Base-by-base conservation (phyloP, 2,329 filamentous ascomycete genomes). In the Exophiala xenobiotica region DNA sequence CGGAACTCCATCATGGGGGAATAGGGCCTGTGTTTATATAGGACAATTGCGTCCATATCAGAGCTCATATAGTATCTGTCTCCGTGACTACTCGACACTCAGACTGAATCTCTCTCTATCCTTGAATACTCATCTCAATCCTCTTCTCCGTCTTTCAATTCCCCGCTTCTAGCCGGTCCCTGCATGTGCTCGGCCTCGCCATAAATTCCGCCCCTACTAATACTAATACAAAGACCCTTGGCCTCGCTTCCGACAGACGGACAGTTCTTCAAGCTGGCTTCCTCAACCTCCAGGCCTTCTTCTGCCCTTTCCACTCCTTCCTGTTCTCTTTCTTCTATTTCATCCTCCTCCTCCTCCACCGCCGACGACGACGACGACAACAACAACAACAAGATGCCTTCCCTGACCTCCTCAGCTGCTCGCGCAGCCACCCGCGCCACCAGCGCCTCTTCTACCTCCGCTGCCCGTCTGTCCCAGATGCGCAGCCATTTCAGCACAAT, bases 401-500 rank as follows among this genome's bases (percentile, higher is more conserved):
- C 54, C 39, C 33, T 59, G 14, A 37, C 51, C 23, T 48, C 53
- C 29, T 44, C 56, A 29, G 51, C 52, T 26, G 51, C 48, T 37
- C 57, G 57, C 8, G 47, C 47, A 33, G 57, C 55, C 9, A 50
- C 54, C 7, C 51, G 48, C 27, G 45, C 45, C 4, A n/a, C n/a
- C n/a, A n/a, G n/a, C n/a, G 47, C 54, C 9, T 47, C 55, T 38
- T 55, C 65, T 16, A 44, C 59, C 3, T 47, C 65, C 22, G 49
- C 69, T 58, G 71, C 73, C 61, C 70, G 77, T 61, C 65, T 78
- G 38, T 65, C 70, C 16, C 74, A 75, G 60, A 62, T 75, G 46
- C 71, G 73, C 41, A 67, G 78, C 50, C 71, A 77, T 52, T 81
- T 85, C 67, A 77, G 73, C 63, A 72, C 73, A 40, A 73, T 78